Percentiles rank a stretch among this genome's conserved stretches.
Evolutionary conservation across 2,329 filamentous ascomycete species (phyloP).

Genomic region (Penicillium corylophilum): DNA sequence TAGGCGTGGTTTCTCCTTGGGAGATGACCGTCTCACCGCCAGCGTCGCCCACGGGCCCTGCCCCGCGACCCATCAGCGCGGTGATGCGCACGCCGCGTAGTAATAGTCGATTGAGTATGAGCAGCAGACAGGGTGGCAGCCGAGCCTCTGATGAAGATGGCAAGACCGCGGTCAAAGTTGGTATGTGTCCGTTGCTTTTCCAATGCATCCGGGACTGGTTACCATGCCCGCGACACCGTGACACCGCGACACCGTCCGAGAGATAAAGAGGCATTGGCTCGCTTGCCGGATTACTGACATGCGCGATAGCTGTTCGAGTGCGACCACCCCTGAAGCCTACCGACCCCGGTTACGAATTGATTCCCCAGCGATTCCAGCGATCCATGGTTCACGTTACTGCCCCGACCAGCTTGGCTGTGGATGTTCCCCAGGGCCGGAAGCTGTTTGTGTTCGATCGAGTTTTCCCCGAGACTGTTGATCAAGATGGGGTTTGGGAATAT

Average conservation of each 20-base stretch:
- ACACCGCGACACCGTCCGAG: not conserved
- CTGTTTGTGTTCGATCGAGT: constrained; percentile 96
- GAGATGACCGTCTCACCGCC: constrained; percentile 69
- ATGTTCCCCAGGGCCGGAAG: constrained; percentile 88
- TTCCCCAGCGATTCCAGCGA: constrained; percentile 91
- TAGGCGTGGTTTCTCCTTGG: constrained; percentile 20
- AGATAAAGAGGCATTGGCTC: not conserved
- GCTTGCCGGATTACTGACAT: not conserved
- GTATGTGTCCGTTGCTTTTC: constrained; percentile 57
- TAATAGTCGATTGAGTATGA: constrained; percentile 80
- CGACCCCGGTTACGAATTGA: constrained; percentile 91
- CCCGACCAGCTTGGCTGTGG: constrained; percentile 80
- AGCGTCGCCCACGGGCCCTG: constrained; percentile 58
- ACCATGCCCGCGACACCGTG: constrained; percentile 8
- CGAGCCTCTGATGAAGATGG: constrained; percentile 85
- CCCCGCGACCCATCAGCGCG: constrained; percentile 74
- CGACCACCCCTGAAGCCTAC: constrained; percentile 78
- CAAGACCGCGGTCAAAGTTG: constrained; percentile 92
- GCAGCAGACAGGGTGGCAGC: constrained; percentile 72
- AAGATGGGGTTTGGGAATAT: constrained; percentile 94
- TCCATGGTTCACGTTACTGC: constrained; percentile 89
- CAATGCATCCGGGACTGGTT: constrained; percentile 1
- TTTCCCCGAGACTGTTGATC: constrained; percentile 76
- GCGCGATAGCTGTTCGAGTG: constrained; percentile 74
- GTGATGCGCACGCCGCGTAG: constrained; percentile 76